A percentile compares a stretch with the other conserved stretches of the same genome.
phyloP scores from a whole-genome alignment of 768 basidiomycete genomes.

The Boletus patriciae region DNA sequence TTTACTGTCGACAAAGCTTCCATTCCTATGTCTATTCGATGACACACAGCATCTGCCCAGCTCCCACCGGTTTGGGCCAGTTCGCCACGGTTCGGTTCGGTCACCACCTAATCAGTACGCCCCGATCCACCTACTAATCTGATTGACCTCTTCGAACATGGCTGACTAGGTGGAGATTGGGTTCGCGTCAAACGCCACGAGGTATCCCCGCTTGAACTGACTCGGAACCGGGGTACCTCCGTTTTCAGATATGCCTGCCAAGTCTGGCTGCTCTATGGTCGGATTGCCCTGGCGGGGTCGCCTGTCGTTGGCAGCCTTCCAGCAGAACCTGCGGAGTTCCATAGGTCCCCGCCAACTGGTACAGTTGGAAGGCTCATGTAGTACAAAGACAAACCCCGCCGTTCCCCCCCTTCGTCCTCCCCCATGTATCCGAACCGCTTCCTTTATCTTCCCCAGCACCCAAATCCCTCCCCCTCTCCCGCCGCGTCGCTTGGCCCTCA shows the following conservation, averaged over 20 bases:
- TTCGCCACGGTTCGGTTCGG: background rate
- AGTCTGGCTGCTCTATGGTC: background rate
- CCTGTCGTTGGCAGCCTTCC: background rate
- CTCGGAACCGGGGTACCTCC: background rate
- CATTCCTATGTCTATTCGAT: background rate
- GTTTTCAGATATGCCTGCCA: background rate
- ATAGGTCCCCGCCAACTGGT: background rate
- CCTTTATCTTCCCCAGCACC: no score
- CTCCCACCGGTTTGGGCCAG: background rate
- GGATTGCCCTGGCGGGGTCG: background rate
- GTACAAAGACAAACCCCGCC: background rate
- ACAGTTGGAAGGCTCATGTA: constrained; percentile 7
- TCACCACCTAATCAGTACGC: background rate
- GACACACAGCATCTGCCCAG: background rate
- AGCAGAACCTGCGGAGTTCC: background rate
- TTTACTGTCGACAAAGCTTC: background rate
- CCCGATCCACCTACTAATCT: background rate
- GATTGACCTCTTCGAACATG: background rate
- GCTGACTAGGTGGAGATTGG: no score
- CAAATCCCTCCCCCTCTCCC: background rate
- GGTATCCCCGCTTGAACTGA: background rate
- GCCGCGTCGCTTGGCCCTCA: background rate
- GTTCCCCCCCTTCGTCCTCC: no score
- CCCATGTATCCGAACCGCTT: background rate
- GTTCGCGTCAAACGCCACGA: background rate